Base-by-base conservation (phyloP, 768 basidiomycete species). In the Trametes coccinea region DNA sequence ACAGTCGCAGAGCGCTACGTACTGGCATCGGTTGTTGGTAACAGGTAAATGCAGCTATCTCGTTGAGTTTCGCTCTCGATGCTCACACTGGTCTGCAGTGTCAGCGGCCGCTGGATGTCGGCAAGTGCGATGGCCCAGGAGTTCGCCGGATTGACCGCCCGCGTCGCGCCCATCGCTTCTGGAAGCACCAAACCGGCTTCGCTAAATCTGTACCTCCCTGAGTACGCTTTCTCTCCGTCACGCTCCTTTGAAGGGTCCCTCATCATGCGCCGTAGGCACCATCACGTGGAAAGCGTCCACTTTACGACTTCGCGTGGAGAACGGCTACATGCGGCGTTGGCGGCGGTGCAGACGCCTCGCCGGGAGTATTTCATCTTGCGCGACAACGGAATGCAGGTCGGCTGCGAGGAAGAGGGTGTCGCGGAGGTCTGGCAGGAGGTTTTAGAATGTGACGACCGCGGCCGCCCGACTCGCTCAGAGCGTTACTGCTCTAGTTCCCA, bases 341-440 rank as follows among this genome's bases (percentile, higher is more conserved):
- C 90, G 0, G 76, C 82, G 16, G 81, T 92, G 8, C 90, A 90
- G 70, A 92, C 90, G 0, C 84, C 84, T 2, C 77, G 74, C 37
- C 73, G 90, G 60, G 87, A 86, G 69, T 89, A 90, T 67, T 87
- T 79, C 66, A 78, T 92, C 37, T 71, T 93, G 62, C 82, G 79
- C 56, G 88, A 91, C 60, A 92, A 89, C 56, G 90, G 90, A 14
- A 85, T 90, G 84, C 84, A 88, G 65, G 78, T 92, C 13, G 90
- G 90, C 6, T 79, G 77, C 56, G 90, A 93, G 71, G 90, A 92
- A 66, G 88, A 89, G 6, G 90, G 89, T 0, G 77, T 92, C 29
- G 80, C 80, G 6, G 60, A 67, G 3, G 76, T 86, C 9, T 92
- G 90, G 90, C 85, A 79, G 78, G 64, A 76, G 51, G 67, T 90